A percentile compares a stretch with the other conserved stretches of the same genome.
phyloP scores from a whole-genome alignment of 805 yeast genomes.

The Saccharomycopsis selenospora region DNA sequence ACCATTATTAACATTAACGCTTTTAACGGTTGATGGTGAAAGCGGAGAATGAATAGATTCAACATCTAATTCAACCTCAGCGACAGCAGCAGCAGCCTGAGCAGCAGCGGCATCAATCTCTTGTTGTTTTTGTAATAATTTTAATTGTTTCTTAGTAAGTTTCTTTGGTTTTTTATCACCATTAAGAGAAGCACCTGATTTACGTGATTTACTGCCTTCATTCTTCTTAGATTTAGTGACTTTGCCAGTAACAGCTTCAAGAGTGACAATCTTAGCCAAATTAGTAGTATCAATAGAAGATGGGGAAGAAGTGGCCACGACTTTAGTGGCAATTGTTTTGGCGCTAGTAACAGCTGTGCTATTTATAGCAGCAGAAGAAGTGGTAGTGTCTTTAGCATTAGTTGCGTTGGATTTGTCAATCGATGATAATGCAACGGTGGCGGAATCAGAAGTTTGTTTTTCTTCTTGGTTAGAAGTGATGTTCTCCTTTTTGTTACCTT shows the following conservation, averaged over 20 bases:
- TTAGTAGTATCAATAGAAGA: neutral
- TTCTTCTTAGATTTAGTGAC: neutral
- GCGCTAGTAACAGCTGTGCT: neutral
- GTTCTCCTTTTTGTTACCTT: slow-evolving; percentile 18
- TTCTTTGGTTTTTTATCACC: slow-evolving; percentile 5
- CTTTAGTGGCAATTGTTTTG: neutral
- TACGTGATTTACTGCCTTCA: slow-evolving; percentile 13
- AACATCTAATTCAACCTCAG: neutral
- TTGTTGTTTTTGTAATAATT: slow-evolving; percentile 16
- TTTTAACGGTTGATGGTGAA: neutral
- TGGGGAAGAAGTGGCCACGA: neutral
- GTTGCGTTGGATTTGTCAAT: slow-evolving; percentile 1
- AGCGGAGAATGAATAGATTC: neutral
- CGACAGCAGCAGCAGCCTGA: neutral
- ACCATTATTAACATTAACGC: neutral
- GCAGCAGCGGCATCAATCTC: neutral
- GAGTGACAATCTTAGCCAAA: slow-evolving; percentile 7
- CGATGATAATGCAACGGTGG: slow-evolving; percentile 3
- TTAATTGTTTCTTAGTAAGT: slow-evolving; percentile 4
- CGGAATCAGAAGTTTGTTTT: neutral
- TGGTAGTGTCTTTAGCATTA: slow-evolving; percentile 5
- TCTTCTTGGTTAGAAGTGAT: slow-evolving; percentile 21
- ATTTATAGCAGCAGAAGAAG: neutral
- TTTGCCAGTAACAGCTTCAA: slow-evolving; percentile 23
- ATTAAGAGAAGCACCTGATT: slow-evolving; percentile 9